Conservation (phyloP, 176 grass and related monocot genomes). For the Bonia amplexicaulis region DNA sequence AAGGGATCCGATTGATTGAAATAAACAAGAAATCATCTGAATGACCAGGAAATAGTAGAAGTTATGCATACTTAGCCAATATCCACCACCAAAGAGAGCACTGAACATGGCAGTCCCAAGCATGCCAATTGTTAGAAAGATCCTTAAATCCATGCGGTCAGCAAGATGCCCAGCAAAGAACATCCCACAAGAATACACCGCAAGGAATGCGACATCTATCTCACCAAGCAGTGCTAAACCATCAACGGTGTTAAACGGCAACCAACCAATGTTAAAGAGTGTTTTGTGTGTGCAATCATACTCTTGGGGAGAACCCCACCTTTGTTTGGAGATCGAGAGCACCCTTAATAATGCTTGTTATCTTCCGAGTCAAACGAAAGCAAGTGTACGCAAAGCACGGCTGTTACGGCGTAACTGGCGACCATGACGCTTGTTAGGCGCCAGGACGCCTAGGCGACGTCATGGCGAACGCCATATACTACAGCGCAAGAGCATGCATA, state of each 20-base stretch:
- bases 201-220: slow-evolving; percentile 75
- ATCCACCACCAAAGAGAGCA: slow-evolving; percentile 65
- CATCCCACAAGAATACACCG: slow-evolving; percentile 73
- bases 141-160: slow-evolving; percentile 69
- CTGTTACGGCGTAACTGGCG: too few relatives aligned
- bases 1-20: slow-evolving; percentile 81
- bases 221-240: slow-evolving; percentile 57
- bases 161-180: slow-evolving; percentile 80
- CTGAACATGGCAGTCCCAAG: slow-evolving; percentile 69
- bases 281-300: slow-evolving; percentile 8
- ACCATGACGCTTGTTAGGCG: too few relatives aligned
- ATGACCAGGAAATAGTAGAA: slow-evolving; percentile 71
- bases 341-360: slow-evolving; percentile 72
- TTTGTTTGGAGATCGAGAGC: slow-evolving; percentile 56
- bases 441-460: too few relatives aligned
- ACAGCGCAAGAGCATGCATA: too few relatives aligned
- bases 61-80: slow-evolving; percentile 75
- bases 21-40: slow-evolving; percentile 77
- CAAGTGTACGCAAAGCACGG: slow-evolving; percentile 67
- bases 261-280: slow-evolving; percentile 44
- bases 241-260: slow-evolving; percentile 54
- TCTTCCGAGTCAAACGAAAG: slow-evolving; percentile 72
- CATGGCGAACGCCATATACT: too few relatives aligned
- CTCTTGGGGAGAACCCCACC: slow-evolving; percentile 43
- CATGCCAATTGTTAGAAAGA: slow-evolving; percentile 77